phyloP scores from a whole-genome alignment of 345 rosid species.

The Conringia planisiliqua region DNA sequence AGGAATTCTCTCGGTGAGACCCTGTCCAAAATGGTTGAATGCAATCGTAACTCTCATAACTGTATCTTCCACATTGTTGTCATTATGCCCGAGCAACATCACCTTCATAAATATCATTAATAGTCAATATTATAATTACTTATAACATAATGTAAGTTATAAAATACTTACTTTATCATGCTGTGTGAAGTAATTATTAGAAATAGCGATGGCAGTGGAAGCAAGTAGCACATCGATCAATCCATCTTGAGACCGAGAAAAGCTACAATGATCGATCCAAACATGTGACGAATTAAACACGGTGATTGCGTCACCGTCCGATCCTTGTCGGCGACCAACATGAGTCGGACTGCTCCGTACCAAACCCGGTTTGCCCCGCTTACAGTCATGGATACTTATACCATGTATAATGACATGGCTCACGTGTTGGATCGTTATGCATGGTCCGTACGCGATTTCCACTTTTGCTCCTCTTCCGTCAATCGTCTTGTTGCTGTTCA shows the following conservation, averaged over 20 bases:
- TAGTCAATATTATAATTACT: too few species aligned
- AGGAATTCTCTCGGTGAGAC: conserved; percentile 92
- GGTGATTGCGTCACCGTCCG: conserved; percentile 72
- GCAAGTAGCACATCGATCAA: conserved; percentile 83
- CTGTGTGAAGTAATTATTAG: conserved; percentile 77
- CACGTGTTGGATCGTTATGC: conserved; percentile 73
- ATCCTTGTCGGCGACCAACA: conserved; percentile 57
- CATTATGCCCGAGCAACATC: conserved; percentile 79
- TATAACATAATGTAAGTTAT: too few species aligned
- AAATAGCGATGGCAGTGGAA: conserved; percentile 77
- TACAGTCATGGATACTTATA: conserved; percentile 81
- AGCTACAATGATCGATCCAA: conserved; percentile 84
- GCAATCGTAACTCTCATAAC: conserved; percentile 78
- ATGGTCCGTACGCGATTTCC: conserved; percentile 73
- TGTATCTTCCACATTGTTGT: conserved; percentile 58
- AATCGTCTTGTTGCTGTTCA: conserved; percentile 87
- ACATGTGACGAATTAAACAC: conserved; percentile 71
- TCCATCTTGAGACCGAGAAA: conserved; percentile 67
- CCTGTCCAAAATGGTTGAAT: conserved; percentile 75
- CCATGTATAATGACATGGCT: conserved; percentile 82
- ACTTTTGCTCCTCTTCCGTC: conserved; percentile 85
- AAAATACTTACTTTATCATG: conserved; percentile 67
- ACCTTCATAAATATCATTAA: conserved; percentile 38
- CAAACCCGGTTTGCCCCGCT: conserved; percentile 51
- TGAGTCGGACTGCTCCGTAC: conserved; percentile 34